Percentiles rank a stretch among this genome's conserved stretches.
Conservation (phyloP, 2,329 filamentous ascomycete species). For the Botryotinia calthae region DNA sequence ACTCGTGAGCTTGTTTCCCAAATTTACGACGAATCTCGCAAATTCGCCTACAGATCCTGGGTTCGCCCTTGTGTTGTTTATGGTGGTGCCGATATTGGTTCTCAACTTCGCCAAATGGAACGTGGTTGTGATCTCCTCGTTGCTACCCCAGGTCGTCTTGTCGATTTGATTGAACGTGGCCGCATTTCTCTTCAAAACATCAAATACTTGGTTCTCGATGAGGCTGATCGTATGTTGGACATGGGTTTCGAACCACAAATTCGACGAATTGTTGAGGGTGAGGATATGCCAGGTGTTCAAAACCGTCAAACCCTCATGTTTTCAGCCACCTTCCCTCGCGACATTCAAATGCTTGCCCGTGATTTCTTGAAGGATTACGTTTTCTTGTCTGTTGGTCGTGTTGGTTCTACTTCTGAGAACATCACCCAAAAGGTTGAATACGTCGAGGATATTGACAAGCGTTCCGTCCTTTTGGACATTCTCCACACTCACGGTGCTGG, state of each 20-base stretch:
- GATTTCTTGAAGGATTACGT: slow-evolving; percentile 99
- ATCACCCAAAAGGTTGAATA: slow-evolving; percentile 99
- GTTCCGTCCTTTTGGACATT: slow-evolving; percentile 94
- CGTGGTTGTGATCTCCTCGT: slow-evolving; percentile 95
- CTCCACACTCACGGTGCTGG: slow-evolving; percentile 89
- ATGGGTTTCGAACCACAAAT: slow-evolving; percentile 99
- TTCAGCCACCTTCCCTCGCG: slow-evolving; percentile 96
- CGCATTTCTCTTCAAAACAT: slow-evolving; percentile 97
- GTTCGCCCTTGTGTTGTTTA: slow-evolving; percentile 98
- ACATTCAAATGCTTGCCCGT: slow-evolving; percentile 98
- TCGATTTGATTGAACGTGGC: slow-evolving; percentile 97
- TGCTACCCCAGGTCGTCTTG: slow-evolving; percentile 93
- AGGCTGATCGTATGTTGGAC: slow-evolving; percentile 99
- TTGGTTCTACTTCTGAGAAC: slow-evolving; percentile 99
- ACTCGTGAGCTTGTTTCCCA: slow-evolving; percentile 98
- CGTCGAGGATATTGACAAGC: slow-evolving; percentile 95
- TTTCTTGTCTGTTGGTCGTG: slow-evolving; percentile 97
- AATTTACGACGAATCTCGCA: slow-evolving; percentile 96
- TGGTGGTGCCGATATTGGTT: slow-evolving; percentile 97
- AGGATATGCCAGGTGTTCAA: slow-evolving; percentile 88
- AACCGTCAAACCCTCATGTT: slow-evolving; percentile 99
- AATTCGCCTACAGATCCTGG: slow-evolving; percentile 99
- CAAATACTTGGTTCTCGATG: slow-evolving; percentile 97
- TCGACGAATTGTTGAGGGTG: slow-evolving; percentile 94
- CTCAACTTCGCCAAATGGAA: slow-evolving; percentile 97